phyloP scores from a whole-genome alignment of 1,284 basidiomycete species.

The Ganoderma sp. region DNA sequence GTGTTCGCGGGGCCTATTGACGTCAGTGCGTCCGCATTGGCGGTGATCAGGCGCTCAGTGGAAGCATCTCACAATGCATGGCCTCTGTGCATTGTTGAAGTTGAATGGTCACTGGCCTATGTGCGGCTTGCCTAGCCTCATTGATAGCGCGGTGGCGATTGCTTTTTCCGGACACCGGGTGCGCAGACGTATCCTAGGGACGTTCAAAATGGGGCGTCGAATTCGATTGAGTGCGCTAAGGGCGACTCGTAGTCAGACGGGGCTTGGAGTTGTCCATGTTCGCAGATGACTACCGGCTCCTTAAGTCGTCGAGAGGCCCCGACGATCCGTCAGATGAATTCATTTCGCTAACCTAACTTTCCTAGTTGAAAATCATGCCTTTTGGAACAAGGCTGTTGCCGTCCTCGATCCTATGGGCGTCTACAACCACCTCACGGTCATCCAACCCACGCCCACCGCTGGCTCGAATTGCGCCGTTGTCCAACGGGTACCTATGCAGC shows the following conservation, averaged over 20 bases:
- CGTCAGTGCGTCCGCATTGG: neutral
- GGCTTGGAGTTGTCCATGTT: no score
- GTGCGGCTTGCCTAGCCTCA: no score
- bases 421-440: slow-evolving; percentile 42
- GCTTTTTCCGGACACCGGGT: no score
- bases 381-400: slow-evolving; percentile 62
- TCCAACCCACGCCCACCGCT: slow-evolving; percentile 38
- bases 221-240: neutral
- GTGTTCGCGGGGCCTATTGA: slow-evolving; percentile 1
- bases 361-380: slow-evolving; percentile 60
- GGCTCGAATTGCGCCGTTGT: slow-evolving; percentile 37
- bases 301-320: neutral
- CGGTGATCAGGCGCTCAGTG: neutral
- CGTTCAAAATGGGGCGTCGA: no score
- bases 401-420: slow-evolving; percentile 60
- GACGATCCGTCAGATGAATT: slow-evolving; percentile 2
- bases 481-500: slow-evolving; percentile 45
- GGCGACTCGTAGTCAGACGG: no score
- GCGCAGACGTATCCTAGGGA: no score
- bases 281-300: no score
- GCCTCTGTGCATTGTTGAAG: no score
- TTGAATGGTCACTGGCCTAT: no score
- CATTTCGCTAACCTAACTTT: slow-evolving; percentile 15
- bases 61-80: neutral
- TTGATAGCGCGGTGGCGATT: no score